These are phyloP conservation scores for Colletotrichum camelliae DNA, from an alignment of 2,329 filamentous ascomycete species.

Conservation along the genomic window DNA sequence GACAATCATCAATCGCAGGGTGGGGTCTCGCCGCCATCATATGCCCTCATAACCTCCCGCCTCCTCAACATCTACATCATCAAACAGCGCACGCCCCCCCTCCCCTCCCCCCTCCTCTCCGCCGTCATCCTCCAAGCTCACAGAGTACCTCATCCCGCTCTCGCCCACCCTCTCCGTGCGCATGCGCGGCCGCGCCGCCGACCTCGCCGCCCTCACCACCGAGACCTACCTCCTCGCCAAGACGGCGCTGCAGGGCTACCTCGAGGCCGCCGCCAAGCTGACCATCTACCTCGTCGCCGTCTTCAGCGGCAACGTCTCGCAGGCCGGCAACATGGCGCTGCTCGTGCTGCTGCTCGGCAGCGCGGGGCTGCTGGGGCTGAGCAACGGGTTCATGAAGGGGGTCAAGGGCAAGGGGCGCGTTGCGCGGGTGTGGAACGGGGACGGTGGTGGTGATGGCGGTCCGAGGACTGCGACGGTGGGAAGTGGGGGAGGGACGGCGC, in stretches of 20 bases:
- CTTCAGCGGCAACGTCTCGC: slow-evolving; percentile 59
- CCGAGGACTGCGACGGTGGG: not conserved
- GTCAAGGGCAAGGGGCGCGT: slow-evolving; percentile 58
- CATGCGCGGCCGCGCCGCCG: slow-evolving; percentile 57
- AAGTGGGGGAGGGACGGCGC: not conserved
- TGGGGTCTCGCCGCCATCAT: slow-evolving; percentile 54
- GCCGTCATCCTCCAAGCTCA: slow-evolving; percentile 24
- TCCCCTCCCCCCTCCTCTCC: not conserved
- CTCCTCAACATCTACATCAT: slow-evolving; percentile 62
- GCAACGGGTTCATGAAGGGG: slow-evolving; percentile 53
- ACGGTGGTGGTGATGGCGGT: not conserved
- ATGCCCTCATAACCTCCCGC: slow-evolving; percentile 58
- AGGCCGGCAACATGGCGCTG: slow-evolving; percentile 56
- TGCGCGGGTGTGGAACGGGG: slow-evolving; percentile 29
- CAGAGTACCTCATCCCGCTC: slow-evolving; percentile 58
- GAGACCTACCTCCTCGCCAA: slow-evolving; percentile 60
- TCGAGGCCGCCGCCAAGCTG: slow-evolving; percentile 59
- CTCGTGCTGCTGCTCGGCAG: slow-evolving; percentile 57
- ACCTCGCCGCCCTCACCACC: slow-evolving; percentile 65
- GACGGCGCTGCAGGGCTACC: slow-evolving; percentile 54
- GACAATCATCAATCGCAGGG: slow-evolving; percentile 30
- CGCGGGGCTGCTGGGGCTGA: slow-evolving; percentile 57
- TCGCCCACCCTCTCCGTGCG: slow-evolving; percentile 55
- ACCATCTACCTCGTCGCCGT: slow-evolving; percentile 63
- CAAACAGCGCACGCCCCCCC: slow-evolving; percentile 48